These are phyloP conservation scores for Aspergillus carbonarius DNA, from an alignment of 2,329 filamentous ascomycete species.

Conservation along the genomic window DNA sequence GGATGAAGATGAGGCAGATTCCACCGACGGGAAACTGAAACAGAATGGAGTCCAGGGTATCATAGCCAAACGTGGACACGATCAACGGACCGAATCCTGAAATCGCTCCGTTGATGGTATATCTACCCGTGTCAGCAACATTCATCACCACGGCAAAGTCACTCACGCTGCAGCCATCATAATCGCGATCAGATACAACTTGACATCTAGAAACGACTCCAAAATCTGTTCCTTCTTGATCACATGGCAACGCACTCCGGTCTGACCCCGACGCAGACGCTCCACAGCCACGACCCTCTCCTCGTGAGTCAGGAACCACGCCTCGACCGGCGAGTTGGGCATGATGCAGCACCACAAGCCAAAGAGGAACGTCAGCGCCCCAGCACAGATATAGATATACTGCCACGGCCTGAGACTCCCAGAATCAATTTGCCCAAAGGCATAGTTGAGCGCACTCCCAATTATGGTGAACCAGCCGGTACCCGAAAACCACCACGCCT, in stretches of 20 bases:
- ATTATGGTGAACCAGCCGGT: slow-evolving; percentile 61
- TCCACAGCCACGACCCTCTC: slow-evolving; percentile 67
- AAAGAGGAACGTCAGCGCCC: slow-evolving; percentile 63
- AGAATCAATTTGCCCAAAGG: slow-evolving; percentile 61
- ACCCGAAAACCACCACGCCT: slow-evolving; percentile 66
- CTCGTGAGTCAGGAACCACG: slow-evolving; percentile 66
- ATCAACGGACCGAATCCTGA: slow-evolving; percentile 70
- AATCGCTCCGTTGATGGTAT: slow-evolving; percentile 71
- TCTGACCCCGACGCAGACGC: slow-evolving; percentile 61
- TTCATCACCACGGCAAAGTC: not conserved
- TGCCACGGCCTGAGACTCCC: slow-evolving; percentile 63
- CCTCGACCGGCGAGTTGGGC: slow-evolving; percentile 64
- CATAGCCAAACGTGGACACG: slow-evolving; percentile 69
- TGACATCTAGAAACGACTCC: slow-evolving; percentile 60
- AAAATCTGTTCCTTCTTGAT: slow-evolving; percentile 61
- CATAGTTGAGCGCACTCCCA: slow-evolving; percentile 65
- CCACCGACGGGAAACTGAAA: slow-evolving; percentile 73
- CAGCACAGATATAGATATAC: slow-evolving; percentile 68
- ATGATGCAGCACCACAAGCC: slow-evolving; percentile 64
- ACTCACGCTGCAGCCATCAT: slow-evolving; percentile 66
- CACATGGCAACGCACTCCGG: slow-evolving; percentile 60
- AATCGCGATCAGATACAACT: slow-evolving; percentile 62
- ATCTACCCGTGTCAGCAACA: slow-evolving; percentile 36
- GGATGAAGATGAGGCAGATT: slow-evolving; percentile 66
- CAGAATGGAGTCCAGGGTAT: slow-evolving; percentile 63